These are phyloP conservation scores for Fagus crenata DNA, from an alignment of 306 rosid genomes.

Conservation along the genomic window DNA sequence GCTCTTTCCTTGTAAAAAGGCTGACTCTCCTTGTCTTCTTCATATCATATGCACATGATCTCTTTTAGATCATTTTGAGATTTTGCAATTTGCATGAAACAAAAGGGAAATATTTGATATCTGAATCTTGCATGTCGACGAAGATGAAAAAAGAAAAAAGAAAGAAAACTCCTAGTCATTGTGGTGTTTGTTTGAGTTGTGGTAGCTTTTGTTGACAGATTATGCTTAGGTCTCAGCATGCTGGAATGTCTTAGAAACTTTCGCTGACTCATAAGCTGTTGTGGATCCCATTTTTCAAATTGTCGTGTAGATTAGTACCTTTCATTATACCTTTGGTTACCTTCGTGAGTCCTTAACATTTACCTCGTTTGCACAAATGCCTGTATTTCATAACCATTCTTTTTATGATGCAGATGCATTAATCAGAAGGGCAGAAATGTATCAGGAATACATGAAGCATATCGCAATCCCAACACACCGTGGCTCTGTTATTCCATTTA, in stretches of 20 bases:
- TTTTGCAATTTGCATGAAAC: neutral
- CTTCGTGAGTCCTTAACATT: neutral
- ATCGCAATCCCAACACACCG: slow-evolving; percentile 68
- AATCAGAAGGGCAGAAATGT: slow-evolving; percentile 74
- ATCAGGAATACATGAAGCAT: slow-evolving; percentile 90
- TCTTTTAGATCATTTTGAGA: neutral
- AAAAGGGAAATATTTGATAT: neutral
- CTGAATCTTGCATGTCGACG: neutral
- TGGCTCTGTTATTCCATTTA: slow-evolving; percentile 78
- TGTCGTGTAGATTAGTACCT: neutral
- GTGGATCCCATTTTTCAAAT: neutral
- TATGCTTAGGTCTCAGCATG: neutral
- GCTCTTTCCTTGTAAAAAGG: neutral
- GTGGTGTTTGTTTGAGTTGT: neutral
- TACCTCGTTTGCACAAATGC: slow-evolving; percentile 3
- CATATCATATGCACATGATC: neutral
- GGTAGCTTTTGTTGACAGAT: neutral
- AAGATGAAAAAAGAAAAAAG: neutral
- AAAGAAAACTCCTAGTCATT: neutral
- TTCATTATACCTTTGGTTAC: slow-evolving; percentile 4
- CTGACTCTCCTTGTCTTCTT: neutral
- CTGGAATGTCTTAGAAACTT: neutral
- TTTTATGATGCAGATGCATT: slow-evolving; percentile 44
- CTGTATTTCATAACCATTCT: slow-evolving; percentile 21
- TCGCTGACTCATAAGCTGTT: neutral